phyloP scores from a whole-genome alignment of 1,139 yeast species.

The Ashbya aceris region DNA sequence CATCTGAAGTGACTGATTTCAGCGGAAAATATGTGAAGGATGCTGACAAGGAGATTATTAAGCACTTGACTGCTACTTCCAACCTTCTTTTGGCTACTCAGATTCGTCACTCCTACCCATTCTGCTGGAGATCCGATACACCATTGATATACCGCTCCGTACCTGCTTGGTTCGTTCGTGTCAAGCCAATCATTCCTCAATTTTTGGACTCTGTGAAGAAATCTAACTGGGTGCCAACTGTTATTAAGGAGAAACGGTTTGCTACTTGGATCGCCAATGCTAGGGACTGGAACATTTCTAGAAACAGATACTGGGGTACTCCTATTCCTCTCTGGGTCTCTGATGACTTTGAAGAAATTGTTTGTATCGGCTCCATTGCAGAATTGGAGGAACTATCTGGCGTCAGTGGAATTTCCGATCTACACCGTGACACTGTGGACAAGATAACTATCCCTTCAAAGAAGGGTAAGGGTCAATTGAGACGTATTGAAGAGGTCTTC shows the following conservation, averaged over 20 bases:
- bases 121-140: conserved; percentile 99
- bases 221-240: conserved; percentile 91
- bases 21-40: conserved; percentile 87
- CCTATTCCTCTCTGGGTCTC: conserved; percentile 97
- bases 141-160: conserved; percentile 93
- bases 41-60: conserved; percentile 87
- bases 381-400: conserved; percentile 84
- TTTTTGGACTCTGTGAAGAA: conserved; percentile 78
- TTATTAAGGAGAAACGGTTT: conserved; percentile 88
- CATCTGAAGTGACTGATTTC: conserved; percentile 61
- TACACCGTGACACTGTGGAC: conserved; percentile 91
- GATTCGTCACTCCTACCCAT: conserved; percentile 92
- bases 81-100: conserved; percentile 69
- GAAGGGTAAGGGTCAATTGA: conserved; percentile 77
- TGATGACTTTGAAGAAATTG: conserved; percentile 85
- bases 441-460: conserved; percentile 89
- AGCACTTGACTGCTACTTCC: conserved; percentile 69
- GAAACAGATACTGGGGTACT: conserved; percentile 99
- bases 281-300: conserved; percentile 96
- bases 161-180: conserved; percentile 97
- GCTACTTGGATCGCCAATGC: conserved; percentile 97
- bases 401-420: conserved; percentile 66
- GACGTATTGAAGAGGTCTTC: conserved; percentile 92
- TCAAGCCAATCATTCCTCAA: conserved; percentile 75
- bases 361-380: conserved; percentile 83